Evolutionary conservation across 352 stramenopile species (phyloP).

Genomic region (Phytopythium aichiense): DNA sequence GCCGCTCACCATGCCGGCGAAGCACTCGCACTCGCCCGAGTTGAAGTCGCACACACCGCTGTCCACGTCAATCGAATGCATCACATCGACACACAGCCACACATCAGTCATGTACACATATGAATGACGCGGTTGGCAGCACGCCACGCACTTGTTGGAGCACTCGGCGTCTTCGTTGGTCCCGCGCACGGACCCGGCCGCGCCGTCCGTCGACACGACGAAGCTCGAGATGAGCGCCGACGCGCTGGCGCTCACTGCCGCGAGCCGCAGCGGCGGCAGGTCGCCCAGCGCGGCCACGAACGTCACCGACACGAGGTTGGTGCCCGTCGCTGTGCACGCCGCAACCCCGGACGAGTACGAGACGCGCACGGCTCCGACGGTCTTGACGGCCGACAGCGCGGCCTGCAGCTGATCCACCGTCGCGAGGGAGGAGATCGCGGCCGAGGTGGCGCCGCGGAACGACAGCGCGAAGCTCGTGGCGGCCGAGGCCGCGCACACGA

Average conservation of each 20-base stretch:
- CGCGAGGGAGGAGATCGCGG: constrained; percentile 37
- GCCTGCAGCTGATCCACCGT: constrained; percentile 27
- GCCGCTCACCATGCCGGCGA: constrained; percentile 69
- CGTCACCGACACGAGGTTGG: constrained; percentile 58
- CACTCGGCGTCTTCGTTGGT: constrained; percentile 70
- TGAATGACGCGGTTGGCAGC: neutral
- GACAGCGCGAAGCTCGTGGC: constrained; percentile 50
- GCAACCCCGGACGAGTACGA: constrained; percentile 43
- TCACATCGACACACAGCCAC: neutral
- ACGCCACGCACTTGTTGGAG: constrained; percentile 58
- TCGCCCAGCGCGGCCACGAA: constrained; percentile 60
- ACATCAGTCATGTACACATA: neutral
- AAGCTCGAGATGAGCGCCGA: constrained; percentile 41
- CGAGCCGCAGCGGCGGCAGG: constrained; percentile 40
- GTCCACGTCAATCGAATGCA: constrained; percentile 3
- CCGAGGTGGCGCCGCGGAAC: constrained; percentile 48
- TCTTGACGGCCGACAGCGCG: constrained; percentile 33
- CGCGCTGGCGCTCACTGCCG: constrained; percentile 21
- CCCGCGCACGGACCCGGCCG: constrained; percentile 40
- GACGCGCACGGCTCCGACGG: constrained; percentile 39
- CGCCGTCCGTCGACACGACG: constrained; percentile 52
- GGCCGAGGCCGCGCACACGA: constrained; percentile 40
- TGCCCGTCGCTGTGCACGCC: constrained; percentile 41
- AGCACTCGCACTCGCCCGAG: constrained; percentile 52
- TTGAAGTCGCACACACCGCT: constrained; percentile 61